Evolutionary conservation across 73 alveolate genomes (phyloP).

Genomic region (Paramecium biaurelia): DNA sequence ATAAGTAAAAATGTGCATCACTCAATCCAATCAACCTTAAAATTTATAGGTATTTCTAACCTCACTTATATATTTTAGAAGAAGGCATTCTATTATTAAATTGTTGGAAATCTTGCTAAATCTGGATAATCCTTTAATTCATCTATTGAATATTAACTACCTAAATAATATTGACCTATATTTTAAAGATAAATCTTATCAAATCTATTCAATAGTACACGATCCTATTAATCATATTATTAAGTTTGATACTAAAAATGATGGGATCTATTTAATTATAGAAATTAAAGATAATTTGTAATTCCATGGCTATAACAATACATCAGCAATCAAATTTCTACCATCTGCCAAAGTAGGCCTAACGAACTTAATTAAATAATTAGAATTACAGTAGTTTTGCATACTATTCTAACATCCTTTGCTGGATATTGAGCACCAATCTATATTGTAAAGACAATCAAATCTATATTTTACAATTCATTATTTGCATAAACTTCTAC

Average conservation of each 20-base stretch:
- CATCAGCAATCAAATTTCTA: neutral
- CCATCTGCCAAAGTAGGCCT: slow-evolving; percentile 51
- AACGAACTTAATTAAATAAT: neutral
- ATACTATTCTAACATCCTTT: slow-evolving; percentile 39
- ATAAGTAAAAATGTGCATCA: slow-evolving; percentile 48
- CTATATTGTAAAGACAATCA: neutral
- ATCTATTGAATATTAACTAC: slow-evolving; percentile 16
- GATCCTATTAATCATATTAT: neutral
- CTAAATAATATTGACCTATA: slow-evolving; percentile 42
- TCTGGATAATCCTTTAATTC: slow-evolving; percentile 49
- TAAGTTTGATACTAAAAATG: neutral
- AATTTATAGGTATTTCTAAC: neutral
- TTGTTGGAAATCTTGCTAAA: slow-evolving; percentile 38
- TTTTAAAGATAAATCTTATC: slow-evolving; percentile 30
- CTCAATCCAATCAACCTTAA: slow-evolving; percentile 26
- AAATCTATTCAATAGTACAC: neutral
- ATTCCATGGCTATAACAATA: slow-evolving; percentile 7
- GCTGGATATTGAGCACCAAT: slow-evolving; percentile 25
- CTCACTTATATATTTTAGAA: slow-evolving; percentile 6
- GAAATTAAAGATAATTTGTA: slow-evolving; percentile 1
- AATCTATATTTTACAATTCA: neutral
- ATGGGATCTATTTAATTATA: neutral
- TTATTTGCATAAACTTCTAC: slow-evolving; percentile 10
- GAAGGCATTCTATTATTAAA: slow-evolving; percentile 40
- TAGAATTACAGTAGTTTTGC: neutral